Evolutionary conservation across 768 basidiomycete species (phyloP), one percentile per base, ranked within the genome.

Genomic region (Gymnopilus dilepis): DNA sequence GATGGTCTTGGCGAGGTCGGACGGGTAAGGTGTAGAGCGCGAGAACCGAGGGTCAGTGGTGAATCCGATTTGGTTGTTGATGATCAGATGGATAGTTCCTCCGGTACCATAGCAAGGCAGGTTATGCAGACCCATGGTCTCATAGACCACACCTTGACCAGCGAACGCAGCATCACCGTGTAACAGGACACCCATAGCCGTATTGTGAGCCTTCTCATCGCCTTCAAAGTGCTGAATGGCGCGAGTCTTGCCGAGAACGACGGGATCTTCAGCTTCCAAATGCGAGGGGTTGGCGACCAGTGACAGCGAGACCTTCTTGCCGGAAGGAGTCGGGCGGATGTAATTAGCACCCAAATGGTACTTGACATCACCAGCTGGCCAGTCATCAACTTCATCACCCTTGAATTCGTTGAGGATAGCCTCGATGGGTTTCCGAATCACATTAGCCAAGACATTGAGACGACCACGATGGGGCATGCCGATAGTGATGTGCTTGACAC

Each of bases 401-500:
- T 89, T 86, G 75, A 99, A 99, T 77, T 99, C 97, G 78, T 98
- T 97, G 58, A 99, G 80, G 73, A 99, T 98, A 63, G 94, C 97
- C 77, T 99, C 97, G 66, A 96, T 88, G 19, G 97, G 97, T 81
- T 99, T 99, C 62, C 97, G 90, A 69, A 99, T 96, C 74, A 99
- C 97, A 76, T 99, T 99, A 65, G 90, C 97, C 67, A 99, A 85
- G 42, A 99, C 95, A 71, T 99, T 99, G 64, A 99, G 86, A 71
- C 97, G 92, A 56, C 97, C 97, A 76, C 97, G 95, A 81, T 99
- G 97, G 22, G 97, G 95, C 97, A 99, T 99, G 69, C 97, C 97
- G 51, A 99, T 94, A 55, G 95, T 97, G 75, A 99, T 90, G 71
- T 94, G 87, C 77, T 97, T 97, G 69, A 97, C 90, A 53, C 97